Conservation (phyloP, 2,329 filamentous ascomycete species). For the Setomelanomma holmii region DNA sequence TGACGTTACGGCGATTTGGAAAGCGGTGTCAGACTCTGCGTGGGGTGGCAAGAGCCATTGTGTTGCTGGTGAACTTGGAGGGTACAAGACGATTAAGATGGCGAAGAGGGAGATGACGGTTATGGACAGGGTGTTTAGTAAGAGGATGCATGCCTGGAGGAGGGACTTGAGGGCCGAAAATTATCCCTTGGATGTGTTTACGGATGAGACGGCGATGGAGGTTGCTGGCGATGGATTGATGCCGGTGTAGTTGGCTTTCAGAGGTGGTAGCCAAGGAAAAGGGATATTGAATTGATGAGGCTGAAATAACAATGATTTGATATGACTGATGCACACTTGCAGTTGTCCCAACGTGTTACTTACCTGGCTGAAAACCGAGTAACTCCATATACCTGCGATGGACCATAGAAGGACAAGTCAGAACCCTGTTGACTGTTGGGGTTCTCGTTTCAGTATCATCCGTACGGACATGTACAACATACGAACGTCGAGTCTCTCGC, state of each 20-base stretch:
- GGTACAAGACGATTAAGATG: conserved; percentile 17
- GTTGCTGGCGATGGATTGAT: neutral
- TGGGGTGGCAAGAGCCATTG: conserved; percentile 44
- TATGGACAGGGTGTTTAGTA: conserved; percentile 31
- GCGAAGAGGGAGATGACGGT: conserved; percentile 33
- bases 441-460: too few species aligned
- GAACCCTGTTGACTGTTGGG: too few species aligned
- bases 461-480: too few species aligned
- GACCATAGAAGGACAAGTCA: too few species aligned
- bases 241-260: neutral
- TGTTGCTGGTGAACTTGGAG: conserved; percentile 39
- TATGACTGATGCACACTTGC: too few species aligned
- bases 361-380: too few species aligned
- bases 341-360: too few species aligned
- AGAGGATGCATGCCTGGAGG: conserved; percentile 41
- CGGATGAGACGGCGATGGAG: conserved; percentile 18
- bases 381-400: too few species aligned
- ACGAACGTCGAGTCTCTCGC: too few species aligned
- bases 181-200: conserved; percentile 47
- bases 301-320: too few species aligned
- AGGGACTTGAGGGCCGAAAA: conserved; percentile 32
- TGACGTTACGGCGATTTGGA: conserved; percentile 63
- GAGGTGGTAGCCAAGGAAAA: too few species aligned
- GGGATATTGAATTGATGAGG: too few species aligned
- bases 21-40: conserved; percentile 47